Base-by-base conservation (phyloP, 2,329 filamentous ascomycete genomes). In the Pseudogymnoascus sp. region DNA sequence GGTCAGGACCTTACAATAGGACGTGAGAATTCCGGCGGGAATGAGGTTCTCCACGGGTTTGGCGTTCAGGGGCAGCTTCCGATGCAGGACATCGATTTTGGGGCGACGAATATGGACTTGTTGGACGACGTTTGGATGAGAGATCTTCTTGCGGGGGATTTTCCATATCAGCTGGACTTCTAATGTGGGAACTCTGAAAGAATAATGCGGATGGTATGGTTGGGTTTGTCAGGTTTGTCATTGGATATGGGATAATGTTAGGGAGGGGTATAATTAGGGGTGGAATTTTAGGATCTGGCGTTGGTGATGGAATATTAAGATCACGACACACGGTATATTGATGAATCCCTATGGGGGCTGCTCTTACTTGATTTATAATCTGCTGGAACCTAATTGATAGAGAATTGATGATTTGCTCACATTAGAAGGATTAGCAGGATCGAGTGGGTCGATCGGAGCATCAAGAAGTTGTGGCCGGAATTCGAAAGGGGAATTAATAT, bases 111-210 rank as follows among this genome's bases (percentile, higher is more conserved):
- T 56, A 56, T 56, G 50, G 50, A 56, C 28, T 33, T 56, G 28
- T 33, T 19, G 50, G 50, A 56, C 10, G 50, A 56, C 26, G 28
- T 56, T 19, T 56, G 50, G 50, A 56, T 56, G 50, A 56, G 50
- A 56, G 50, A 56, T 56, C 50, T 56, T 56, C 50, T 56, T 33
- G 50, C 50, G 10, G 50, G 50, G n/a, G 50, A 56, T 33, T 56
- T 56, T 56, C 50, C 26, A 33, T 56, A 56, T 56, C 50, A 56
- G 26, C 50, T 56, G 28, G 50, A 56, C 28, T 56, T 56, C n/a
- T 56, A 7, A 56, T 33, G n/a, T 31, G 8, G 8, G 8, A 16
- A 19, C 31, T 16, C 6, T 5, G 10, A 16, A 53, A 28, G n/a
- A 14, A 31, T 50, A 16, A 53, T 31, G 4, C n/a, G 26, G 46